Percentiles rank a stretch among this genome's conserved stretches.
These are phyloP conservation scores for Boechera stricta DNA, from an alignment of 345 rosid genomes.

Conservation along the genomic window DNA sequence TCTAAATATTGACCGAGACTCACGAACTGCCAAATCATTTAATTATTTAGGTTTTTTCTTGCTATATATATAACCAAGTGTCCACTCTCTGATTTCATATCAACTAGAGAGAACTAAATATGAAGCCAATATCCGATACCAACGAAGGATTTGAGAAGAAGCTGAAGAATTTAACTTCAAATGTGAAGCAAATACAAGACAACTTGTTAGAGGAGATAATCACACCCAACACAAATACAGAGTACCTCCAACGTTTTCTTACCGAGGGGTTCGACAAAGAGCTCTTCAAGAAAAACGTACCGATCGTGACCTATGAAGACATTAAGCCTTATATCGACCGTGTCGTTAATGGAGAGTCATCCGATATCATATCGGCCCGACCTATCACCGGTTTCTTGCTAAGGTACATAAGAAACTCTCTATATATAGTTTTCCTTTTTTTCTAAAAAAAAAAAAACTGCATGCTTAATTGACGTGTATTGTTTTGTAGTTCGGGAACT, in stretches of 20 bases:
- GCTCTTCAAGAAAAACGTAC: slow-evolving; percentile 67
- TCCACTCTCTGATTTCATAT: slow-evolving; percentile 12
- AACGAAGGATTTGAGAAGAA: slow-evolving; percentile 49
- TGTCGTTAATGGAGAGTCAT: slow-evolving; percentile 72
- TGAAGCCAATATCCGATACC: slow-evolving; percentile 26
- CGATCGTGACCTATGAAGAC: slow-evolving; percentile 81
- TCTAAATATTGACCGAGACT: slow-evolving; percentile 31
- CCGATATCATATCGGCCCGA: slow-evolving; percentile 65
- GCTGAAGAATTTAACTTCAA: slow-evolving; percentile 64
- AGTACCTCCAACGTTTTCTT: slow-evolving; percentile 64
- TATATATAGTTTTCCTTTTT: neutral
- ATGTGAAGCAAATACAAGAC: slow-evolving; percentile 61
- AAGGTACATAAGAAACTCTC: slow-evolving; percentile 52
- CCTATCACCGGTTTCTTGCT: slow-evolving; percentile 88
- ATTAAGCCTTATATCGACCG: slow-evolving; percentile 69
- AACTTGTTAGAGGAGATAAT: slow-evolving; percentile 60
- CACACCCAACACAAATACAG: slow-evolving; percentile 56
- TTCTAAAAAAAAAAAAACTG: neutral
- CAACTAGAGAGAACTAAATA: slow-evolving; percentile 32
- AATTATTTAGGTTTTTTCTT: slow-evolving; percentile 1
- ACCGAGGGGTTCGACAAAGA: slow-evolving; percentile 52
- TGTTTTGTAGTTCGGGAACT: slow-evolving; percentile 80
- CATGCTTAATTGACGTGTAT: neutral
- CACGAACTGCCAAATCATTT: neutral
- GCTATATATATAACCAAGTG: slow-evolving; percentile 35